Conservation (phyloP, 495 filamentous ascomycete species). For the Neurospora sublineolata region DNA sequence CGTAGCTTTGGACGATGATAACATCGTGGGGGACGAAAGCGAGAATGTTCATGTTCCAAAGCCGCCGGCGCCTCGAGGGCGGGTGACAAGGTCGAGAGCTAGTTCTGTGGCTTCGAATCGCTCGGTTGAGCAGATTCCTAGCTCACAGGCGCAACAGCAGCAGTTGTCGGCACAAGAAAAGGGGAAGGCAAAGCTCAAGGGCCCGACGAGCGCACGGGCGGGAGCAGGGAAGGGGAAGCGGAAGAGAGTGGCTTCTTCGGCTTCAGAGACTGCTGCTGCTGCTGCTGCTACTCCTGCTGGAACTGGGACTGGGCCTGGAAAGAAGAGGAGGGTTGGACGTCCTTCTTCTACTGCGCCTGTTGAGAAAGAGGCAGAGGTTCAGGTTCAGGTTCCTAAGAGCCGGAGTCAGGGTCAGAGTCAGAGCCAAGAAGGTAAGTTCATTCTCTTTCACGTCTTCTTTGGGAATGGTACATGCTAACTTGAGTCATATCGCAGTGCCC, state of each 20-base stretch:
- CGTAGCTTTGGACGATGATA: slow-evolving; percentile 5
- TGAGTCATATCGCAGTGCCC: neutral
- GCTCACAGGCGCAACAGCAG: slow-evolving; percentile 7
- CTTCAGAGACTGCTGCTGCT: neutral
- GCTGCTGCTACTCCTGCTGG: neutral
- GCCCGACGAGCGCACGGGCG: neutral
- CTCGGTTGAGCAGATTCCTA: slow-evolving; percentile 1
- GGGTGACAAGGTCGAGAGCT: neutral
- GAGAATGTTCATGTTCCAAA: neutral
- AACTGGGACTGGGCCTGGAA: neutral
- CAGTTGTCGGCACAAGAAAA: slow-evolving; percentile 4
- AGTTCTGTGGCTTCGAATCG: slow-evolving; percentile 1
- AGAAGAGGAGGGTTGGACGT: neutral
- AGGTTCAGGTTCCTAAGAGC: neutral
- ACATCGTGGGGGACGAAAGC: slow-evolving; percentile 18
- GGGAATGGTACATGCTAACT: neutral
- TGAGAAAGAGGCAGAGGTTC: neutral
- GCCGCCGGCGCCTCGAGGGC: neutral
- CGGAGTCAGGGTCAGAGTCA: neutral
- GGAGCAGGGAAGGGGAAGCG: neutral
- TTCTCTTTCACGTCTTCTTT: neutral
- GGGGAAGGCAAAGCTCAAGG: slow-evolving; percentile 7
- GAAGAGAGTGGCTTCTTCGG: neutral
- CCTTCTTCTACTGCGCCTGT: neutral
- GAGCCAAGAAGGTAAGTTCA: neutral